Conservation (phyloP, 805 yeast genomes). For the Clavispora carvajalis region DNA sequence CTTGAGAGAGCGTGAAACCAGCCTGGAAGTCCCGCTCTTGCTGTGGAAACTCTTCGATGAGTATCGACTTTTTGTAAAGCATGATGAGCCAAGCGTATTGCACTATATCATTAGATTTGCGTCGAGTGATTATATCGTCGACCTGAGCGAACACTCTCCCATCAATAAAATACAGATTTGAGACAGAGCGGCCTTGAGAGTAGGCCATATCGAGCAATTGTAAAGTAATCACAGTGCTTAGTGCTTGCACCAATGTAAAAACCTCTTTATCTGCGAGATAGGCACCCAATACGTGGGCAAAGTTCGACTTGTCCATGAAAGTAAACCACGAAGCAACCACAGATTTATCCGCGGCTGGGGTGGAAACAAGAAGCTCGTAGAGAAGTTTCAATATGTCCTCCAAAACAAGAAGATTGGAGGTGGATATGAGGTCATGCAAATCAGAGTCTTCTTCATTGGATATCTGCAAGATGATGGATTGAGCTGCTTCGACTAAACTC, state of each 20-base stretch:
- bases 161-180: conserved; percentile 20
- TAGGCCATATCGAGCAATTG: conserved; percentile 54
- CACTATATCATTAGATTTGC: conserved; percentile 41
- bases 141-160: conserved; percentile 32
- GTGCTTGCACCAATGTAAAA: conserved; percentile 35
- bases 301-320: conserved; percentile 36
- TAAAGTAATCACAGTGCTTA: conserved; percentile 46
- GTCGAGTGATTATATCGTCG: conserved; percentile 31
- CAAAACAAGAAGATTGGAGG: conserved; percentile 29
- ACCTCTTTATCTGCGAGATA: conserved; percentile 22
- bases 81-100: conserved; percentile 66
- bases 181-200: conserved; percentile 27
- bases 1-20: conserved; percentile 12
- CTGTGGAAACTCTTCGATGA: conserved; percentile 32
- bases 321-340: conserved; percentile 52
- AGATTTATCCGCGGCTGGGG: conserved; percentile 24
- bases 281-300: conserved; percentile 22
- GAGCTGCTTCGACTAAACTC: conserved; percentile 2
- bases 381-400: conserved; percentile 33
- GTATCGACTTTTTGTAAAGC: conserved; percentile 45
- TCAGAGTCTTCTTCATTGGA: conserved; percentile 2
- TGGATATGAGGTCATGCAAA: conserved; percentile 16
- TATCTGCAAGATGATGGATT: background rate
- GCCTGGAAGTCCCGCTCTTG: conserved; percentile 18
- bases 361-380: conserved; percentile 36